Conservation (phyloP, 345 rosid genomes). For the Garcia nutans region DNA sequence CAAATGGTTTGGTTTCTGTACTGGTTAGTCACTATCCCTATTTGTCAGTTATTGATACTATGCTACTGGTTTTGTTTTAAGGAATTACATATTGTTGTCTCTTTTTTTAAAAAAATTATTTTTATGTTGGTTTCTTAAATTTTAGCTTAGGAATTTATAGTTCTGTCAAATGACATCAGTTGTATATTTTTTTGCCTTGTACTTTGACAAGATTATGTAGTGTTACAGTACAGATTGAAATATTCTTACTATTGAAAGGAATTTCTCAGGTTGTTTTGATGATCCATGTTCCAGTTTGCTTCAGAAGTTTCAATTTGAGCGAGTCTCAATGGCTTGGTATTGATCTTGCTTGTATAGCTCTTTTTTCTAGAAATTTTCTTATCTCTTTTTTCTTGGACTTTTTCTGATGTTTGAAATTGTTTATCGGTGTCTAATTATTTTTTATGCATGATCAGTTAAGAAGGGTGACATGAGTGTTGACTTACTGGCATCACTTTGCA, state of each 20-base stretch:
- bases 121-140: background rate
- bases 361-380: background rate
- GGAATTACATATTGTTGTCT: background rate
- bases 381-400: background rate
- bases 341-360: conserved; percentile 18
- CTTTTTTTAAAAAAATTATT: too few species aligned
- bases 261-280: conserved; percentile 77
- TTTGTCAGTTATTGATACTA: conserved; percentile 3
- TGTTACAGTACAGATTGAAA: background rate
- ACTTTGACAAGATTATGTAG: background rate
- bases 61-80: background rate
- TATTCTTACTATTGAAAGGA: conserved; percentile 18
- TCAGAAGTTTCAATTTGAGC: conserved; percentile 66
- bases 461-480: conserved; percentile 74
- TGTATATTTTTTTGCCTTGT: background rate
- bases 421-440: conserved; percentile 2
- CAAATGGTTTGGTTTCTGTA: conserved; percentile 81
- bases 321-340: conserved; percentile 72
- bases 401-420: background rate
- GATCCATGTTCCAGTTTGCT: conserved; percentile 70
- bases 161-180: background rate
- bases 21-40: conserved; percentile 57
- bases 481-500: conserved; percentile 82
- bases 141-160: background rate
- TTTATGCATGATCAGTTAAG: conserved; percentile 48